Evolutionary conservation across 139 green algal genomes (phyloP).

Genomic region (Eudorina sp.): DNA sequence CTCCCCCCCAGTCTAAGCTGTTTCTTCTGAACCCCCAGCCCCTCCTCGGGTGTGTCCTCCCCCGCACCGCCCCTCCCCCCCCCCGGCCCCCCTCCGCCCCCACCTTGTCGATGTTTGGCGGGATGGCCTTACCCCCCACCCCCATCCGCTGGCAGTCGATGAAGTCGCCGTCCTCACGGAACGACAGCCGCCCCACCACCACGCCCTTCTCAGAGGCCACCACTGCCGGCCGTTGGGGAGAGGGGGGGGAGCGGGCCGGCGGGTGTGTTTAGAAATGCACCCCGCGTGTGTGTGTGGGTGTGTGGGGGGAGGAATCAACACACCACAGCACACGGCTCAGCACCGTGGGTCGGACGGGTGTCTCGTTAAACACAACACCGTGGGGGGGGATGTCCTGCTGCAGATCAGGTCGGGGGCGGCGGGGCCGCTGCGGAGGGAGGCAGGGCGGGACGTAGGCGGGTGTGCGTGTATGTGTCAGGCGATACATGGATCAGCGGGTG

Average conservation of each 20-base stretch:
- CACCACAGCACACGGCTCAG: no score
- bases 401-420: no score
- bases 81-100: neutral
- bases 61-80: neutral
- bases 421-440: no score
- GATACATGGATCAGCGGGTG: no score
- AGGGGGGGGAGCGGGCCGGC: neutral
- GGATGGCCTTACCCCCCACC: constrained; percentile 97
- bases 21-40: neutral
- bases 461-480: no score
- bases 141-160: constrained; percentile 97
- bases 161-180: constrained; percentile 91
- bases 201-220: constrained; percentile 98
- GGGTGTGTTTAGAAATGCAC: no score
- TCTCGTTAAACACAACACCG: no score
- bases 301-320: no score
- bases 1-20: neutral
- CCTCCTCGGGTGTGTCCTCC: neutral
- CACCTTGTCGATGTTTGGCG: constrained; percentile 96
- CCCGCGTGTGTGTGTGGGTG: no score
- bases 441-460: no score
- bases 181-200: constrained; percentile 92
- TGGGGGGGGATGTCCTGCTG: no score
- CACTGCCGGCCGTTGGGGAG: constrained; percentile 64
- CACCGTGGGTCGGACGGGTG: no score